phyloP scores from a whole-genome alignment of 2,329 filamentous ascomycete genomes.

The Zymoseptoria tritici region DNA sequence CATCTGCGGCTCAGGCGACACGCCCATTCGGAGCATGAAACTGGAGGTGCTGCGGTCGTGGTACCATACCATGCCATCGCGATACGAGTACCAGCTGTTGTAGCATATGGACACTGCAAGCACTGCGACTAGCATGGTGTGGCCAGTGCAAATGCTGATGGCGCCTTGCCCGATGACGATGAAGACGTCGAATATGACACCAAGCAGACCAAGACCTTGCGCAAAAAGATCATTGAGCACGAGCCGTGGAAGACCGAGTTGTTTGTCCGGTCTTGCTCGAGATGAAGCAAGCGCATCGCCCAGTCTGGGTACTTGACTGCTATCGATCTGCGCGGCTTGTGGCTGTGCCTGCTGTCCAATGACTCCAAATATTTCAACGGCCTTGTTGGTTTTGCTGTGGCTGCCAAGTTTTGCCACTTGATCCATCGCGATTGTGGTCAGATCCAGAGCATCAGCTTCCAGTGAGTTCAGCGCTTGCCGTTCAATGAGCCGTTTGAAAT shows the following conservation, averaged over 20 bases:
- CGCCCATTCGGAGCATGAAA: constrained; percentile 76
- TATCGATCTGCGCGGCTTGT: constrained; percentile 40
- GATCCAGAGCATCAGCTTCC: constrained; percentile 62
- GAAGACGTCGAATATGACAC: constrained; percentile 38
- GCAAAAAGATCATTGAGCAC: constrained; percentile 25
- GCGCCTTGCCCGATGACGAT: constrained; percentile 27
- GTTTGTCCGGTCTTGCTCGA: constrained; percentile 7
- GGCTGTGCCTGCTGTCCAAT: constrained; percentile 59
- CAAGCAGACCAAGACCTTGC: constrained; percentile 19
- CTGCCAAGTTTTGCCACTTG: constrained; percentile 68
- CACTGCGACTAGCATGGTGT: constrained; percentile 64
- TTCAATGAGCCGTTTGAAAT: constrained; percentile 49
- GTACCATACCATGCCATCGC: constrained; percentile 74
- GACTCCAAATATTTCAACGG: constrained; percentile 70
- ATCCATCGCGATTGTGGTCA: constrained; percentile 68
- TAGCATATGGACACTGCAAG: constrained; percentile 61
- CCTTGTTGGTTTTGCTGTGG: constrained; percentile 67
- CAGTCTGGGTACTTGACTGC: constrained; percentile 10
- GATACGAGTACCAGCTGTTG: constrained; percentile 69
- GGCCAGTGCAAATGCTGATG: constrained; percentile 41
- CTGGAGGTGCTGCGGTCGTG: constrained; percentile 68
- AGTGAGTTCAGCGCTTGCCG: constrained; percentile 67
- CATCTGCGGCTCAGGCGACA: constrained; percentile 73
- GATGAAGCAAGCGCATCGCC: constrained; percentile 8
- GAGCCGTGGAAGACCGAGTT: constrained; percentile 21